Evolutionary conservation across 345 rosid species (phyloP).

Genomic region (Citrus sp.): DNA sequence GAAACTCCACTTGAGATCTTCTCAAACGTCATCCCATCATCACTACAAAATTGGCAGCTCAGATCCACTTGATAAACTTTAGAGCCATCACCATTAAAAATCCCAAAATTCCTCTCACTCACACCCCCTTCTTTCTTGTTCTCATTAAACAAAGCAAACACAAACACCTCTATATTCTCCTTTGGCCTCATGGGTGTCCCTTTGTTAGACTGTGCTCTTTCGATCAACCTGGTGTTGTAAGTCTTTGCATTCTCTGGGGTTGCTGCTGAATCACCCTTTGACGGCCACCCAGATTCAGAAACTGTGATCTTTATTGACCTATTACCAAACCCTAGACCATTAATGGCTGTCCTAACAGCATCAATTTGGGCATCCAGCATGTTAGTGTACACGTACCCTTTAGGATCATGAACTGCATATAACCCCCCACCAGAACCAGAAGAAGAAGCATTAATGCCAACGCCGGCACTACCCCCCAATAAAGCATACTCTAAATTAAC

Average conservation of each 20-base stretch:
- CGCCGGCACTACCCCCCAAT: conserved; percentile 20
- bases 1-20: conserved; percentile 14
- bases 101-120: conserved; percentile 58
- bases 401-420: conserved; percentile 44
- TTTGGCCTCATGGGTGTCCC: conserved; percentile 61
- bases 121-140: conserved; percentile 53
- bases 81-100: conserved; percentile 58
- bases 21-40: conserved; percentile 32
- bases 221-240: conserved; percentile 56
- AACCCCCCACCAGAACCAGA: too few species aligned
- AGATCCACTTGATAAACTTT: conserved; percentile 54
- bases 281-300: conserved; percentile 69
- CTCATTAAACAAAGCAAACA: conserved; percentile 67
- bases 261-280: conserved; percentile 54
- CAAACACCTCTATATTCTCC: conserved; percentile 40
- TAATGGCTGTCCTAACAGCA: conserved; percentile 54
- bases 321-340: conserved; percentile 45
- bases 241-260: conserved; percentile 46
- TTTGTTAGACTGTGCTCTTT: conserved; percentile 45
- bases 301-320: conserved; percentile 38
- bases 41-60: conserved; percentile 56
- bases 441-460: conserved; percentile 20
- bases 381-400: conserved; percentile 45
- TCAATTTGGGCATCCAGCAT: conserved; percentile 70
- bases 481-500: conserved; percentile 55